phyloP scores from a whole-genome alignment of 306 rosid species.

The Vicia villosa region DNA sequence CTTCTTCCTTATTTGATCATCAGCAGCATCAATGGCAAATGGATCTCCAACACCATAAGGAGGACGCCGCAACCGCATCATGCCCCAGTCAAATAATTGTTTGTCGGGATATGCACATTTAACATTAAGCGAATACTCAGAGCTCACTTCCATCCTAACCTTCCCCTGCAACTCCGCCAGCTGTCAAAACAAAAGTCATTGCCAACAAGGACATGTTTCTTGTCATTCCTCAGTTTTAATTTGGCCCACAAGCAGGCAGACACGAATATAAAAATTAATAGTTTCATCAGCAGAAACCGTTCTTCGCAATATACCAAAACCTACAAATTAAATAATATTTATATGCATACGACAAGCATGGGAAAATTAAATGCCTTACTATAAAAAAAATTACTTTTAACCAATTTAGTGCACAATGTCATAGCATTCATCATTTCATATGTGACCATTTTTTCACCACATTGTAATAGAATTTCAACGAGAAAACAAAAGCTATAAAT shows the following conservation, averaged over 20 bases:
- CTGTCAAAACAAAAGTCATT: conserved; percentile 68
- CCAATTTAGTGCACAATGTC: background rate
- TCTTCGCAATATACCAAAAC: conserved; percentile 5
- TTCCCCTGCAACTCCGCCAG: conserved; percentile 77
- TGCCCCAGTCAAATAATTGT: conserved; percentile 91
- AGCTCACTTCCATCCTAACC: conserved; percentile 72
- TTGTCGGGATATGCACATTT: conserved; percentile 78
- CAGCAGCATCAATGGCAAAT: conserved; percentile 84
- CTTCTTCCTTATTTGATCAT: conserved; percentile 88
- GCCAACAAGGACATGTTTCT: conserved; percentile 54
- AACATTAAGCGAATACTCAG: conserved; percentile 79
- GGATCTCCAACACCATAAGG: conserved; percentile 95
- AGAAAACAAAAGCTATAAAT: background rate
- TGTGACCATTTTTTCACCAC: background rate
- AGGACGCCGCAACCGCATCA: conserved; percentile 83
- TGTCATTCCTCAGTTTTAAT: conserved; percentile 52
- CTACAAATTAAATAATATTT: background rate
- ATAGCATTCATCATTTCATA: no score
- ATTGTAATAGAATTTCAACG: background rate
- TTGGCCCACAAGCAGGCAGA: conserved; percentile 11
- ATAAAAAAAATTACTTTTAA: conserved; percentile 16
- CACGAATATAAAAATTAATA: background rate
- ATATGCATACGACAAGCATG: background rate
- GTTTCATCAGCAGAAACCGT: conserved; percentile 25
- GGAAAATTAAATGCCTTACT: background rate